Evolutionary conservation across 257 asterid species (phyloP).

Genomic region (Parsonsia alboflavescens): DNA sequence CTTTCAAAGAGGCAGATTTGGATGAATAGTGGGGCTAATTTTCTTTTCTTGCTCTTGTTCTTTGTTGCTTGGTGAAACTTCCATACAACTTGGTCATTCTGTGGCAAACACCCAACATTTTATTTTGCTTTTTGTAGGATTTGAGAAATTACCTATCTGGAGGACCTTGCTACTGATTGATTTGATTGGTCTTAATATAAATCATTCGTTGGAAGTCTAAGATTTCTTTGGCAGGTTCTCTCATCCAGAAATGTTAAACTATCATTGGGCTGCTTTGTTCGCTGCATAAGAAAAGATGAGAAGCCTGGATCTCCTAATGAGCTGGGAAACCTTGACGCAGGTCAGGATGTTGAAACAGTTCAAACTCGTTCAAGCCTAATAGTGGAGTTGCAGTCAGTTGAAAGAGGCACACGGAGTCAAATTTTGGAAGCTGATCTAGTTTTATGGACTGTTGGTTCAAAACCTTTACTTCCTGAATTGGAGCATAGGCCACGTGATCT

Average conservation of each 20-base stretch:
- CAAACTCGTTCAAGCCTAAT: conserved; percentile 31
- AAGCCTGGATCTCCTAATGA: conserved; percentile 29
- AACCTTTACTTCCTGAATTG: conserved; percentile 63
- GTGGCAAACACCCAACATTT: not conserved
- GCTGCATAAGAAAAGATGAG: conserved; percentile 45
- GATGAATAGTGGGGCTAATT: not conserved
- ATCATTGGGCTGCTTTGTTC: conserved; percentile 76
- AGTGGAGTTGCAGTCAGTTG: conserved; percentile 85
- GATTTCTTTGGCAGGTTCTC: conserved; percentile 56
- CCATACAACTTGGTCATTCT: not conserved
- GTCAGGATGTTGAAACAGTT: conserved; percentile 27
- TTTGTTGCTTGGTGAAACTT: not conserved
- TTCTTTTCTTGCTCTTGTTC: not conserved
- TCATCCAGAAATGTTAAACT: conserved; percentile 83
- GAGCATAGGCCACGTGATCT: conserved; percentile 46
- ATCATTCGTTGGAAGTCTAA: not conserved
- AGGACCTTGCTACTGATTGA: not conserved
- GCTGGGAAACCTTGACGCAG: conserved; percentile 19
- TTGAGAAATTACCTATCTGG: not conserved
- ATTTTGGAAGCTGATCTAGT: conserved; percentile 68
- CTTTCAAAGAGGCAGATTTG: not conserved
- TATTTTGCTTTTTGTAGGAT: not conserved
- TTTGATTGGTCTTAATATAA: not conserved
- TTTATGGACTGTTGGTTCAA: conserved; percentile 92
- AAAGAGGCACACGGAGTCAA: conserved; percentile 49